Evolutionary conservation across 805 yeast species (phyloP).

Genomic region (Yamadazyma olivae): DNA sequence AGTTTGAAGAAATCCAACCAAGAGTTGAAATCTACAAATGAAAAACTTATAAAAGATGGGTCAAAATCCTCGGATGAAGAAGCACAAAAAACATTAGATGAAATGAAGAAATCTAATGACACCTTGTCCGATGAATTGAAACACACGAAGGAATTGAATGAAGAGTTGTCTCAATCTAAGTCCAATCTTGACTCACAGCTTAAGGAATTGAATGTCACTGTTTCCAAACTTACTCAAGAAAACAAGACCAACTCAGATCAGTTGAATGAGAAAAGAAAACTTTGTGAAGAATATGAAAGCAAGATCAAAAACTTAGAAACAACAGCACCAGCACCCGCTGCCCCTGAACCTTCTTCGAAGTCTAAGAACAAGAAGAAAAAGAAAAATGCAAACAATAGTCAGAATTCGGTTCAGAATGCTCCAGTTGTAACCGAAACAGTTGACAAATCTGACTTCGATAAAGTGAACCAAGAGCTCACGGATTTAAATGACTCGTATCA

Average conservation of each 20-base stretch:
- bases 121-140: neutral
- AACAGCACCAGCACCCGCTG: neutral
- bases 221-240: neutral
- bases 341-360: neutral
- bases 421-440: neutral
- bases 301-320: neutral
- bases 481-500: constrained; percentile 16
- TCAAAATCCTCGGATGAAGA: constrained; percentile 1
- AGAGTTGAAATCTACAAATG: neutral
- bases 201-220: neutral
- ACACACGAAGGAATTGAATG: neutral
- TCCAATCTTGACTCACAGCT: neutral
- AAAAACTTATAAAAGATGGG: too few species aligned
- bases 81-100: neutral
- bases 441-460: neutral
- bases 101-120: neutral
- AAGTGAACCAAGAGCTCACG: constrained; percentile 8
- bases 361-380: constrained; percentile 7
- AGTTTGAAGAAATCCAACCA: constrained; percentile 7
- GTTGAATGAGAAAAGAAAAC: neutral
- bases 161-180: neutral
- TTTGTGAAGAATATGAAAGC: neutral
- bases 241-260: neutral
- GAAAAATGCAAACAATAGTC: constrained; percentile 13
- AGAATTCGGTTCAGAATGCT: too few species aligned